Evolutionary conservation across 108 stramenopile species (phyloP), one percentile per base, ranked within the genome.

Genomic region (Cyclostephanos tholiformis): DNA sequence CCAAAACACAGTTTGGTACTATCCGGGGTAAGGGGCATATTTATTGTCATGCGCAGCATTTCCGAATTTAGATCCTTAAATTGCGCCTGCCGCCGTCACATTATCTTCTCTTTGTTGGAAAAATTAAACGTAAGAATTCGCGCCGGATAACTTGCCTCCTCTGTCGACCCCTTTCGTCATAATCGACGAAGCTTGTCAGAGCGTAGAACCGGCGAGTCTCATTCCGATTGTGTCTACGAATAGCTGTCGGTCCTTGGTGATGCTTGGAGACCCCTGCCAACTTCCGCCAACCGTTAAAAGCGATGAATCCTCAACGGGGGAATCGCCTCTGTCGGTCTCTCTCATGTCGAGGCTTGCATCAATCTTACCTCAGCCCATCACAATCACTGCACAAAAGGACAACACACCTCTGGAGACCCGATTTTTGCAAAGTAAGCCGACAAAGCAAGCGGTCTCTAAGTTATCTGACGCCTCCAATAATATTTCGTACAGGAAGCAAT

Each of bases 121-220:
- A 4, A 41, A 4, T 10, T 41, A 6, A 36, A 1, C 12, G 41
- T 41, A 41, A 41, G 65, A 63, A 67, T 82, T 72, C 22, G 89
- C 91, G 60, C 93, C 93, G 2, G 93, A 95, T 63, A 90, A 87
- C 23, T 66, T 89, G 38, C 88, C 90, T 41, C 85, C 93, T 14
- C 77, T 94, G 6, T 87, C 87, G 20, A 70, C 84, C 38, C 93
- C 93, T 10, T 92, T 95, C 82, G 90, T 98, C 11, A 81, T 98
- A 43, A 71, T 97, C 23, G 97, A 98, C 73, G 97, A 98, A 71
- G 96, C 96, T 0, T 92, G 94, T 69, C 97, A 98, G 80, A 89
- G 91, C 46, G 90, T 96, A 3, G 96, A 98, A 73, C 96, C 98
- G 0, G 99, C 97, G 53, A 90, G 84, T 56, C 68, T 96, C 53